Evolutionary conservation across 2,329 filamentous ascomycete genomes (phyloP).

Genomic region (Stemphylium vesicarium): DNA sequence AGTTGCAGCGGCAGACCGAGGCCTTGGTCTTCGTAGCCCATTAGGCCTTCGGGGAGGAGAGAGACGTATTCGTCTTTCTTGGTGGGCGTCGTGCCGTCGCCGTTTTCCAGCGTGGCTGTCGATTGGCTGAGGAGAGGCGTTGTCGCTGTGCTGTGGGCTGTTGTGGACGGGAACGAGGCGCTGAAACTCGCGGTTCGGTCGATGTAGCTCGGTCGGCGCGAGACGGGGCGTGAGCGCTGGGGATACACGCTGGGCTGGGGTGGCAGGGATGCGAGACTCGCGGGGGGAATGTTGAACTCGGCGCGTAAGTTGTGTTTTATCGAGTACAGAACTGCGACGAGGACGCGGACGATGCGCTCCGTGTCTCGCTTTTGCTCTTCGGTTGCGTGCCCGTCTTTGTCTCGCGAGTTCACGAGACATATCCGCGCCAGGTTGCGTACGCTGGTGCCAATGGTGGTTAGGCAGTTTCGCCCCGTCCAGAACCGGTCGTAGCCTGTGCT

Average conservation of each 20-base stretch:
- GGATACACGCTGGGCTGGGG: conserved; percentile 22
- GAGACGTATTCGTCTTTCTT: conserved; percentile 58
- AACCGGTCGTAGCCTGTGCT: conserved; percentile 69
- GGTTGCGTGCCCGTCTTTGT: conserved; percentile 26
- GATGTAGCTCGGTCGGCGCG: conserved; percentile 37
- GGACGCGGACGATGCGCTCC: conserved; percentile 64
- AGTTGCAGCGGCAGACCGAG: conserved; percentile 67
- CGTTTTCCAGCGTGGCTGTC: conserved; percentile 27
- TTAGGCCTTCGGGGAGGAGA: conserved; percentile 57
- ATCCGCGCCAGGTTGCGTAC: conserved; percentile 66
- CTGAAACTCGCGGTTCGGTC: conserved; percentile 19
- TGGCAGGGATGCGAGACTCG: conserved; percentile 29
- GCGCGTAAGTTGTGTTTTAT: conserved; percentile 69
- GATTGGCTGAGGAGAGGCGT: conserved; percentile 29
- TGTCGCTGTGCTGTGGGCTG: conserved; percentile 16
- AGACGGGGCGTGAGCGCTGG: conserved; percentile 23
- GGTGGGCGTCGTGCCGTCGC: conserved; percentile 39
- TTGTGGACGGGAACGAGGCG: conserved; percentile 3
- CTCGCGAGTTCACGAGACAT: conserved; percentile 57
- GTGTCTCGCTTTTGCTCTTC: conserved; percentile 60
- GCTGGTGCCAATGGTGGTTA: conserved; percentile 63
- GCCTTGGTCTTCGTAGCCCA: conserved; percentile 63
- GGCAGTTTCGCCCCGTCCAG: conserved; percentile 65
- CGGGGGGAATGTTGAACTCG: conserved; percentile 60
- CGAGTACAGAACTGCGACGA: conserved; percentile 68